phyloP scores from a whole-genome alignment of 768 basidiomycete species.

The Leucocoprinus birnbaumii region DNA sequence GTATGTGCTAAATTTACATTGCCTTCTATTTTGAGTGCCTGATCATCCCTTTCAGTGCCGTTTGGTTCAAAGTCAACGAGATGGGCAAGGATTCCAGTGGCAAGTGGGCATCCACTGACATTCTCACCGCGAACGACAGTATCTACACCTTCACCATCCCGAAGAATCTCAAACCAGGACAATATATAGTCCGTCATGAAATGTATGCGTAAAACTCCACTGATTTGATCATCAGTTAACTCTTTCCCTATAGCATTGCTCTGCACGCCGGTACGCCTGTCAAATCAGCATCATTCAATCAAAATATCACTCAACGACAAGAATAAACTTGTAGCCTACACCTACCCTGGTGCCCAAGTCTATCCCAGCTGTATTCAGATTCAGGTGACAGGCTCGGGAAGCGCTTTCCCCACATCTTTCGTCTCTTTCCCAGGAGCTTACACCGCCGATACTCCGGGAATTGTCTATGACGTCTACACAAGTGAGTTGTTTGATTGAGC shows the following conservation, averaged over 20 bases:
- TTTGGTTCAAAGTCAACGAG: conserved; percentile 48
- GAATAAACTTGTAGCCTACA: conserved; percentile 24
- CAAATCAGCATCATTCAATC: too few relatives aligned
- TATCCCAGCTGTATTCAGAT: conserved; percentile 45
- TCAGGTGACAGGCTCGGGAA: conserved; percentile 41
- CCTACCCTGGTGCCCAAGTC: conserved; percentile 38
- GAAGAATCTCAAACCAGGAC: conserved; percentile 36
- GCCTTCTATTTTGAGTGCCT: neutral
- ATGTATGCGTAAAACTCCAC: conserved; percentile 24
- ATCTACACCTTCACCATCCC: conserved; percentile 45
- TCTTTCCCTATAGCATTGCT: conserved; percentile 28
- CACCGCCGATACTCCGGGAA: conserved; percentile 28
- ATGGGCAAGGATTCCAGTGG: conserved; percentile 40
- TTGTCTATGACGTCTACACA: conserved; percentile 33
- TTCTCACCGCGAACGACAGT: conserved; percentile 30
- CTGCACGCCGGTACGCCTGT: conserved; percentile 19
- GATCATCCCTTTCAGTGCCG: conserved; percentile 25
- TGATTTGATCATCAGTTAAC: neutral
- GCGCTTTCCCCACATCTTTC: conserved; percentile 36
- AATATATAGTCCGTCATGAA: conserved; percentile 46
- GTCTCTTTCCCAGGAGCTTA: conserved; percentile 48
- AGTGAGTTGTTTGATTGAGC: conserved; percentile 15
- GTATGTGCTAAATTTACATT: conserved; percentile 18
- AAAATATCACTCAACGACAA: too few relatives aligned
- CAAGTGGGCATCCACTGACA: conserved; percentile 39